Evolutionary conservation across 2,329 filamentous ascomycete genomes (phyloP).

Genomic region (Botrytis porri): DNA sequence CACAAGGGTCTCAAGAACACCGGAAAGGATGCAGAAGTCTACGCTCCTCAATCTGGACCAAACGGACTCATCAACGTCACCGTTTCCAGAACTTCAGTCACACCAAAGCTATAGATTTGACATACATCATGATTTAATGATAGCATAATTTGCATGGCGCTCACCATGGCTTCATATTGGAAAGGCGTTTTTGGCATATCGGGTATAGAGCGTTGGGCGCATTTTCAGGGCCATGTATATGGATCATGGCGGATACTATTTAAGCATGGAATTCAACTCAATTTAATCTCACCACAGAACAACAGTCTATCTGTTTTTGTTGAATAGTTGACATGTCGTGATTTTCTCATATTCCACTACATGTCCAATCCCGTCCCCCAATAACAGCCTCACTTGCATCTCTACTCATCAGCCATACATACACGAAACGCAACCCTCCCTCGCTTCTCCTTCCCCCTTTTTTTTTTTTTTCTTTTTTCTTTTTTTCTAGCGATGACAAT

Average conservation of each 20-base stretch:
- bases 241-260: conserved; percentile 11
- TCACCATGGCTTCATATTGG: background rate
- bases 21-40: conserved; percentile 92
- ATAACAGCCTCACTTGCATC: background rate
- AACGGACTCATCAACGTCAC: conserved; percentile 96
- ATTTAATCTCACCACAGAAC: conserved; percentile 25
- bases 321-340: background rate
- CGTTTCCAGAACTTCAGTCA: conserved; percentile 55
- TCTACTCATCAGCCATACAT: background rate
- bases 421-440: background rate
- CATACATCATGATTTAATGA: background rate
- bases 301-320: too few relatives aligned
- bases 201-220: conserved; percentile 9
- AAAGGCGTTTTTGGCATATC: conserved; percentile 12
- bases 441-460: background rate
- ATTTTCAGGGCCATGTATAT: conserved; percentile 2
- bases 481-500: background rate
- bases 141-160: background rate
- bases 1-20: conserved; percentile 95
- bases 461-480: too few relatives aligned
- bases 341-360: background rate
- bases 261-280: conserved; percentile 12
- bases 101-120: conserved; percentile 32
- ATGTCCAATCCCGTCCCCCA: background rate
- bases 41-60: conserved; percentile 85